Percentiles rank a stretch among this genome's conserved stretches.
Conservation (phyloP, 306 rosid genomes). For the Alnus rubra region DNA sequence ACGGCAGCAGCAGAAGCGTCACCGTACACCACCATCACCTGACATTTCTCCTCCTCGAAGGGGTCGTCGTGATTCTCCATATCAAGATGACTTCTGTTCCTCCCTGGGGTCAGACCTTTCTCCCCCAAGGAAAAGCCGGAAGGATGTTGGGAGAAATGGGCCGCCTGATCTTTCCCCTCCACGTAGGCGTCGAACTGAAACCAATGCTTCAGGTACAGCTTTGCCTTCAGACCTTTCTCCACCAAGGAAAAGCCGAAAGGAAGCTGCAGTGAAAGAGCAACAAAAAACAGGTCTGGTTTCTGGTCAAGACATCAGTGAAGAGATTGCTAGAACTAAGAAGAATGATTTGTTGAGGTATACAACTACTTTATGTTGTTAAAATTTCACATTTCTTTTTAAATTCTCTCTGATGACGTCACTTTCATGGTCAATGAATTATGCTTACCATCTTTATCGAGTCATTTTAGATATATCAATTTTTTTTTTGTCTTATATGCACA, state of each 20-base stretch:
- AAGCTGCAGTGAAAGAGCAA: conserved; percentile 37
- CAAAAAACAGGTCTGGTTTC: conserved; percentile 70
- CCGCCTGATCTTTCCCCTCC: conserved; percentile 34
- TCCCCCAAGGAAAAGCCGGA: conserved; percentile 61
- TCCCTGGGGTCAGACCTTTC: conserved; percentile 54
- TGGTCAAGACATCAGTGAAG: conserved; percentile 75
- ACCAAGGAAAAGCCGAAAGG: conserved; percentile 50
- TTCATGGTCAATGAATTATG: not conserved
- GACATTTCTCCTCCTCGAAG: conserved; percentile 59
- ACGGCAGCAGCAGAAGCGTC: conserved; percentile 24
- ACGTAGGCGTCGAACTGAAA: conserved; percentile 18
- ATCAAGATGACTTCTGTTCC: conserved; percentile 33
- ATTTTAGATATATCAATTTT: not conserved
- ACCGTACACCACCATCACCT: conserved; percentile 12
- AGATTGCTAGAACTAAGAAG: conserved; percentile 66
- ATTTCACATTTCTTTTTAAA: conserved; percentile 3
- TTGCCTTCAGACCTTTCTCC: conserved; percentile 50
- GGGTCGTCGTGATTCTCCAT: conserved; percentile 37
- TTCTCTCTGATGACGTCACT: not conserved
- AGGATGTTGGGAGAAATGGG: conserved; percentile 31
- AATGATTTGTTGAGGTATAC: conserved; percentile 64
- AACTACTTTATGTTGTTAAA: conserved; percentile 13
- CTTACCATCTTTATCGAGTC: not conserved
- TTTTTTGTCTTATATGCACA: not conserved
- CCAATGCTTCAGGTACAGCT: conserved; percentile 34